phyloP scores from a whole-genome alignment of 2,329 filamentous ascomycete genomes.

The Aspergillus sp. region DNA sequence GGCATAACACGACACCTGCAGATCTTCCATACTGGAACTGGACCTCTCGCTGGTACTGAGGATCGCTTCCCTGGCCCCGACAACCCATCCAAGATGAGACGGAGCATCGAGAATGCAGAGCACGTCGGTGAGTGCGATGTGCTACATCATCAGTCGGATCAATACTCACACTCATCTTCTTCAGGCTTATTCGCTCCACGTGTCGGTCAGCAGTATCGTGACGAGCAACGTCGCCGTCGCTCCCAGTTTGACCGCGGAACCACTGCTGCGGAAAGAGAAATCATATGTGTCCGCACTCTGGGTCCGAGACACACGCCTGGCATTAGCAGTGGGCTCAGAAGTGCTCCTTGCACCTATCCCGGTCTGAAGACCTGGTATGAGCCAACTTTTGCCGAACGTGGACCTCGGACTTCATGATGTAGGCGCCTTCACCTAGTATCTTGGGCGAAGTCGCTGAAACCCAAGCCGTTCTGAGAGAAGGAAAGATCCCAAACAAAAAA shows the following conservation, averaged over 20 bases:
- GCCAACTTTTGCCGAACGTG: conserved; percentile 12
- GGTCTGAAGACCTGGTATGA: conserved; percentile 24
- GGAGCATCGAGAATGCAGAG: conserved; percentile 83
- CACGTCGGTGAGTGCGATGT: conserved; percentile 64
- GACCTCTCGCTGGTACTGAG: conserved; percentile 64
- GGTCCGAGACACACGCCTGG: conserved; percentile 17
- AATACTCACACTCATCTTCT: background rate
- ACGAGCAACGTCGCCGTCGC: conserved; percentile 72
- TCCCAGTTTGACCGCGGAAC: conserved; percentile 83
- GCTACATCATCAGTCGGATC: background rate
- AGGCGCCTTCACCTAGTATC: background rate
- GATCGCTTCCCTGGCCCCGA: conserved; percentile 75
- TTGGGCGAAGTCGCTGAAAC: background rate
- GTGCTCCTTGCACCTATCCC: conserved; percentile 26
- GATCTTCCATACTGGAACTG: conserved; percentile 55
- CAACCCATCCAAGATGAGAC: conserved; percentile 82
- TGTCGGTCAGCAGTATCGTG: conserved; percentile 68
- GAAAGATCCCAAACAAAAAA: background rate
- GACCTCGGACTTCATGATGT: conserved; percentile 19
- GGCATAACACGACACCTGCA: conserved; percentile 25
- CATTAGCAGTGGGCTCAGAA: conserved; percentile 19
- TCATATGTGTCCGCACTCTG: conserved; percentile 36
- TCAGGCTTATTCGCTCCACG: conserved; percentile 71
- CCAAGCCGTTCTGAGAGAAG: background rate
- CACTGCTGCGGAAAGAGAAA: conserved; percentile 66